These are phyloP conservation scores for Syncephalastrum contaminatum DNA, from an alignment of 371 early-diverging fungal genomes.

Conservation along the genomic window DNA sequence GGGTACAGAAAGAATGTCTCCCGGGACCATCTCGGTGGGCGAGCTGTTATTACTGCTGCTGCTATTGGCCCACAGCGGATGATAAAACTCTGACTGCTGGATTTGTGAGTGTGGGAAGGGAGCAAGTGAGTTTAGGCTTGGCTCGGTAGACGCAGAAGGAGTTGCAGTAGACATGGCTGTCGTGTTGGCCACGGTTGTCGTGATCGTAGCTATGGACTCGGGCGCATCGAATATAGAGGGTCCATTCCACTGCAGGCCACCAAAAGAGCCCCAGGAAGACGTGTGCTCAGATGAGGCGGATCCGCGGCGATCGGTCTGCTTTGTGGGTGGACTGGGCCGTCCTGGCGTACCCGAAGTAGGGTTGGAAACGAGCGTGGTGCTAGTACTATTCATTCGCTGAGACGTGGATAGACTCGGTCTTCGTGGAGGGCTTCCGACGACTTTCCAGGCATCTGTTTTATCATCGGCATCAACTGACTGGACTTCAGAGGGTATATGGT, in stretches of 20 bases:
- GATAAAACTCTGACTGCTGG: no score
- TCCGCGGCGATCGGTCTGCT: no score
- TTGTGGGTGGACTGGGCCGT: no score
- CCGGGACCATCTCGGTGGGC: constrained; percentile 1
- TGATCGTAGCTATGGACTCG: constrained; percentile 12
- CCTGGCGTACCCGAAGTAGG: no score
- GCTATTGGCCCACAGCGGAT: neutral
- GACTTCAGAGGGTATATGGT: no score
- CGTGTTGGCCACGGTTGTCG: constrained; percentile 5
- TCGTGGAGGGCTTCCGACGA: constrained; percentile 20
- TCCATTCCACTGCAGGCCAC: constrained; percentile 43
- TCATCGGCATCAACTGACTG: neutral
- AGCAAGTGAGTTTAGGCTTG: no score
- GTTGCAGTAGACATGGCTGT: no score
- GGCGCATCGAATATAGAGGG: constrained; percentile 40
- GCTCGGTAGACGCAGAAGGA: no score
- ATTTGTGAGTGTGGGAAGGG: no score
- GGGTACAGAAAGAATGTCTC: constrained; percentile 36
- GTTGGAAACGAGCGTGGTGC: neutral
- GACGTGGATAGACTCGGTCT: constrained; percentile 6
- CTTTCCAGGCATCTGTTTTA: constrained; percentile 13
- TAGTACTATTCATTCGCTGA: neutral
- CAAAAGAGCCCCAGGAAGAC: constrained; percentile 40
- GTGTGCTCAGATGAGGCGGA: constrained; percentile 3
- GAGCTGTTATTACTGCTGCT: neutral